Base-by-base conservation (phyloP, 2,329 filamentous ascomycete genomes). In the Epichloe hybrida region DNA sequence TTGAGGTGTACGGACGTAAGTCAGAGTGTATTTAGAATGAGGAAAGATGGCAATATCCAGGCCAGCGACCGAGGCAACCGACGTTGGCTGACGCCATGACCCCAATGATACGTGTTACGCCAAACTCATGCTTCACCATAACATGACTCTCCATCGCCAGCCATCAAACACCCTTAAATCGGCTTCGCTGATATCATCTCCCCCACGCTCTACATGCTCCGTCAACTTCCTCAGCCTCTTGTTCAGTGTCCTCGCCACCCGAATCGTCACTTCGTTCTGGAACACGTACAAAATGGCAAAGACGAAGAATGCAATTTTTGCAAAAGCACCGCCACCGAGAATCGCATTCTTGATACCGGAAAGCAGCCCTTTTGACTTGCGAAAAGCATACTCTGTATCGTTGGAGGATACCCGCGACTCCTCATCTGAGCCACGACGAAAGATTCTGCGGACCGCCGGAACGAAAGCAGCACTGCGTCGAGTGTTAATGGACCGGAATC, bases 261-360 rank as follows among this genome's bases (percentile, higher is more conserved):
- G 71, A 45, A 80, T 59, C 49, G 73, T 69, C 20, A 81, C 76
- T 61, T 81, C 77, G 59, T 77, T 79, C 57, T 73, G 71, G 54
- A 81, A 81, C 12, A 80, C 71, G 59, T 77, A 80, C 39, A 80
- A 64, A 20, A 78, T 72, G 2, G 75, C 72, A 54, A 80, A 74
- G 3, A 80, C 74, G 35, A 80, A 72, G 55, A 77, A 72, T 8
- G 73, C 72, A 9, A 79, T 54, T 36, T 71, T 71, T 1, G 76
- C 75, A 27, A 78, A 60, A 2, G 68, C 60, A 13, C 71, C 71
- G 13, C 66, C 68, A 4, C 73, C 70, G 9, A 69, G 63, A 1
- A 75, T 60, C 6, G 69, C 67, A 44, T 66, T 62, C 50, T 73
- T 66, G 58, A 80, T 76, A 48, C 76, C 71, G 3, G 68, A 57